phyloP scores from a whole-genome alignment of 2,329 filamentous ascomycete species.

The Paracamarosporium sp. region DNA sequence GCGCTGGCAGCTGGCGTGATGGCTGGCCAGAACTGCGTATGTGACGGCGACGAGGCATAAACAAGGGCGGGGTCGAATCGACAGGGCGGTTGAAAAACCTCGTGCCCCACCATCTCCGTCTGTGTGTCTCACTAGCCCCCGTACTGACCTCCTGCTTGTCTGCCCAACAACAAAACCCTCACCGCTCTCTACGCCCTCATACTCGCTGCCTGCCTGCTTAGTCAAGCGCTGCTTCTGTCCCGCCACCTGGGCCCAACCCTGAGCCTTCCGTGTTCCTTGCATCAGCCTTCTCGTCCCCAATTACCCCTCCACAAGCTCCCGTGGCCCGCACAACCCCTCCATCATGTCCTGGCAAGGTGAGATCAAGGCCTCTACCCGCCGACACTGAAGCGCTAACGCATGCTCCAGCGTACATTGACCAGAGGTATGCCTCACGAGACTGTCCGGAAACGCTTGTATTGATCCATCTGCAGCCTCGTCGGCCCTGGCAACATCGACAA shows the following conservation, averaged over 20 bases:
- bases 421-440: slow-evolving; percentile 36
- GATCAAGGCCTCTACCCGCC: slow-evolving; percentile 23
- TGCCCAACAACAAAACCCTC: slow-evolving; percentile 21
- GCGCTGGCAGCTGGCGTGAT: not conserved
- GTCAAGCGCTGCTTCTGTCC: slow-evolving; percentile 7
- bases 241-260: not conserved
- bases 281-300: slow-evolving; percentile 22
- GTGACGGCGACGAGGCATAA: not conserved
- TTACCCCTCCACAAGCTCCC: slow-evolving; percentile 24
- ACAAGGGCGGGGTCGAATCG: slow-evolving; percentile 13
- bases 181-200: slow-evolving; percentile 13
- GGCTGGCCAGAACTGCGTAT: not conserved
- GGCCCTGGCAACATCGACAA: slow-evolving; percentile 55
- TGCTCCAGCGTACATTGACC: slow-evolving; percentile 49
- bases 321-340: slow-evolving; percentile 31
- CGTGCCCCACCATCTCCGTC: slow-evolving; percentile 19
- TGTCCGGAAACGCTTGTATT: slow-evolving; percentile 12
- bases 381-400: slow-evolving; percentile 28
- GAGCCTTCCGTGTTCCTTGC: not conserved
- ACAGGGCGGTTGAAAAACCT: slow-evolving; percentile 9
- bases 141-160: slow-evolving; percentile 12
- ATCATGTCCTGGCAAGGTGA: slow-evolving; percentile 54
- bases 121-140: slow-evolving; percentile 6
- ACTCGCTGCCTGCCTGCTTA: slow-evolving; percentile 11
- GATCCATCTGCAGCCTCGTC: slow-evolving; percentile 44